Percentiles rank a stretch among this genome's conserved stretches.
Evolutionary conservation across 1,284 basidiomycete species (phyloP).

Genomic region (Coniferiporia weirii): DNA sequence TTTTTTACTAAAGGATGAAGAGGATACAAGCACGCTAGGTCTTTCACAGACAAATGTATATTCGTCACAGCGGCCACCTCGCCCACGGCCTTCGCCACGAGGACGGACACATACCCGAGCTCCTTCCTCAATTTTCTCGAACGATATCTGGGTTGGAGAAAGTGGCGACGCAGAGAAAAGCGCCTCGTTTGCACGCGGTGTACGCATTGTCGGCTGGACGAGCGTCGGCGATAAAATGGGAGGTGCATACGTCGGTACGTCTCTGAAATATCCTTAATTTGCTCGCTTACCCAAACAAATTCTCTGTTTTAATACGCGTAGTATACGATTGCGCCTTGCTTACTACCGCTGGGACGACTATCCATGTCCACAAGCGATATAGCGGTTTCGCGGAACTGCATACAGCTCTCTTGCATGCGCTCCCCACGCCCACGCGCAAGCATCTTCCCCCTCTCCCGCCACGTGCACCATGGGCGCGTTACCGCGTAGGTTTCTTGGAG

Average conservation of each 20-base stretch:
- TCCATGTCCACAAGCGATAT: slow-evolving; percentile 68
- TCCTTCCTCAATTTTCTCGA: slow-evolving; percentile 58
- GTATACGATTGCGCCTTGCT: slow-evolving; percentile 16
- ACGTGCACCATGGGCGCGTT: slow-evolving; percentile 62
- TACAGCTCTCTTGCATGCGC: slow-evolving; percentile 40
- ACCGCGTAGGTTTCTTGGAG: slow-evolving; percentile 65
- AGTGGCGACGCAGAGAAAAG: slow-evolving; percentile 49
- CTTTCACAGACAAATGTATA: slow-evolving; percentile 11
- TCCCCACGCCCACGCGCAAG: slow-evolving; percentile 41
- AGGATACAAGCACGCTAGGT: neutral
- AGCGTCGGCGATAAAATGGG: slow-evolving; percentile 57
- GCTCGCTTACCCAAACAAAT: too few species aligned
- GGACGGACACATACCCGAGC: slow-evolving; percentile 28
- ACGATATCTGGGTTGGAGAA: slow-evolving; percentile 58
- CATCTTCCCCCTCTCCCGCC: slow-evolving; percentile 61
- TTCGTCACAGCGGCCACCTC: slow-evolving; percentile 16
- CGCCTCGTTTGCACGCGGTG: slow-evolving; percentile 52
- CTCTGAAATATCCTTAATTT: too few species aligned
- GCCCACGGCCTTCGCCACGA: slow-evolving; percentile 18
- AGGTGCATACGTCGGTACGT: slow-evolving; percentile 57
- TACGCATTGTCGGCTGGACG: slow-evolving; percentile 62
- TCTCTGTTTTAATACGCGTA: neutral
- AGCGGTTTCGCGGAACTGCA: slow-evolving; percentile 62
- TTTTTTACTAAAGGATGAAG: slow-evolving; percentile 5
- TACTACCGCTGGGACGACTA: slow-evolving; percentile 41